Evolutionary conservation across 2,329 filamentous ascomycete species (phyloP).

Genomic region (Aspergillus thermomutatus): DNA sequence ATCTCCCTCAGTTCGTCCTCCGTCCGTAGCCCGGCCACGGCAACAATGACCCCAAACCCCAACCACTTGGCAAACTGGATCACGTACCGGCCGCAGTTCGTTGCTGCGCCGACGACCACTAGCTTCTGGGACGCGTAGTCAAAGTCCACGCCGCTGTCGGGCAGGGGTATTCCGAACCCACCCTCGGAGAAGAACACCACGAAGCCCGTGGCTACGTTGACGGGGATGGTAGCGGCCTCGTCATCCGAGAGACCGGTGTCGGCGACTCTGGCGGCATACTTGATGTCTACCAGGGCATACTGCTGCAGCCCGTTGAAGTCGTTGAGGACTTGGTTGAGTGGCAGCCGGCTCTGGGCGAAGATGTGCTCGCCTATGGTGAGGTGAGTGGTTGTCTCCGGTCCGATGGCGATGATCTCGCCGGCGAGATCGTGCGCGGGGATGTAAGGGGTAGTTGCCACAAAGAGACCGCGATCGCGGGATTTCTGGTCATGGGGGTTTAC

Average conservation of each 20-base stretch:
- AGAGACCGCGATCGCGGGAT: conserved; percentile 32
- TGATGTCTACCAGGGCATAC: conserved; percentile 33
- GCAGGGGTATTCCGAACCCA: conserved; percentile 11
- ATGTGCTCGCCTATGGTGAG: conserved; percentile 31
- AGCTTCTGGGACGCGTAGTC: conserved; percentile 7
- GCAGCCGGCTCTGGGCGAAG: conserved; percentile 22
- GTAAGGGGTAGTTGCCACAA: conserved; percentile 29
- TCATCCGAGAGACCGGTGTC: conserved; percentile 28
- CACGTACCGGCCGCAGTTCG: conserved; percentile 32
- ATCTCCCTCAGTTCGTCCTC: conserved; percentile 30
- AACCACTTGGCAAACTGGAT: conserved; percentile 30
- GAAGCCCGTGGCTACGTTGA: conserved; percentile 32
- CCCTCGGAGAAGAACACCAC: conserved; percentile 30
- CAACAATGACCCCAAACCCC: conserved; percentile 39
- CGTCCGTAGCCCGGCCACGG: conserved; percentile 27
- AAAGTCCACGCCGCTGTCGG: neutral
- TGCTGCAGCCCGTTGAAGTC: conserved; percentile 33
- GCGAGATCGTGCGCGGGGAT: conserved; percentile 35
- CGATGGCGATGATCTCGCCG: conserved; percentile 29
- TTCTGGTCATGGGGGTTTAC: conserved; percentile 37
- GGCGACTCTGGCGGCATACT: conserved; percentile 29
- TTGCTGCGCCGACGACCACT: conserved; percentile 35
- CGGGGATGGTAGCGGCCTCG: conserved; percentile 36
- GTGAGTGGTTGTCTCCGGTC: conserved; percentile 17
- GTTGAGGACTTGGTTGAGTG: conserved; percentile 1